A percentile compares a stretch with the other conserved stretches of the same genome.
Evolutionary conservation across 2,329 filamentous ascomycete genomes (phyloP).

Genomic region (Rutstroemia sp.): DNA sequence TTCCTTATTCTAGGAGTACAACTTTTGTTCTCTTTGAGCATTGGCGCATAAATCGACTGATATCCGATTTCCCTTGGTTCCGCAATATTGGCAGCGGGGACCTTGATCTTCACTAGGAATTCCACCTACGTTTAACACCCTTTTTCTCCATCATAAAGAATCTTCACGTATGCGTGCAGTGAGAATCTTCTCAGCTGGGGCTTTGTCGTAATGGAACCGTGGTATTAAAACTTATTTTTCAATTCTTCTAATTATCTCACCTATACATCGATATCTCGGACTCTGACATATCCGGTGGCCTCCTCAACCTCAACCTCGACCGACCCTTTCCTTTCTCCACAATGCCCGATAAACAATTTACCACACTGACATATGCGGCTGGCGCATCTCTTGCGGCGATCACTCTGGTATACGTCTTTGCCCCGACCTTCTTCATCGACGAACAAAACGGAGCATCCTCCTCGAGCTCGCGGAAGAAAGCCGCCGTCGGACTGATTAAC

Average conservation of each 20-base stretch:
- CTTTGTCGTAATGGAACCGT: constrained; percentile 5
- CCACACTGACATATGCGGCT: constrained; percentile 86
- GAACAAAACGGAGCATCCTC: constrained; percentile 50
- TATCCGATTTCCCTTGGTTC: background rate
- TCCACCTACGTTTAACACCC: background rate
- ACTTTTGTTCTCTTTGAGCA: background rate
- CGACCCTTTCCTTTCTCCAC: constrained; percentile 2
- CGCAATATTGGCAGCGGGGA: background rate
- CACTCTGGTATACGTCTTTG: constrained; percentile 94
- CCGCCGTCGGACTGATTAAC: constrained; percentile 82
- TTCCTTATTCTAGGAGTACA: background rate
- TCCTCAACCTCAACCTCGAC: background rate
- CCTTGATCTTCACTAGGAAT: background rate
- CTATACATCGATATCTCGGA: background rate
- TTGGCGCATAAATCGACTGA: background rate
- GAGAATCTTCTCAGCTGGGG: background rate
- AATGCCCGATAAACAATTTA: constrained; percentile 79
- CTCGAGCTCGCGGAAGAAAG: constrained; percentile 59
- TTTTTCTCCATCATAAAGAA: background rate
- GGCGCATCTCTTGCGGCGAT: constrained; percentile 92
- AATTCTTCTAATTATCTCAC: background rate
- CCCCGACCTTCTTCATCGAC: constrained; percentile 93
- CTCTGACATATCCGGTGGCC: no score
- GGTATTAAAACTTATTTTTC: background rate
- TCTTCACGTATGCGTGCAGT: background rate